Evolutionary conservation across 371 early-diverging fungal genomes (phyloP).

Genomic region (Spraguea lophii): DNA sequence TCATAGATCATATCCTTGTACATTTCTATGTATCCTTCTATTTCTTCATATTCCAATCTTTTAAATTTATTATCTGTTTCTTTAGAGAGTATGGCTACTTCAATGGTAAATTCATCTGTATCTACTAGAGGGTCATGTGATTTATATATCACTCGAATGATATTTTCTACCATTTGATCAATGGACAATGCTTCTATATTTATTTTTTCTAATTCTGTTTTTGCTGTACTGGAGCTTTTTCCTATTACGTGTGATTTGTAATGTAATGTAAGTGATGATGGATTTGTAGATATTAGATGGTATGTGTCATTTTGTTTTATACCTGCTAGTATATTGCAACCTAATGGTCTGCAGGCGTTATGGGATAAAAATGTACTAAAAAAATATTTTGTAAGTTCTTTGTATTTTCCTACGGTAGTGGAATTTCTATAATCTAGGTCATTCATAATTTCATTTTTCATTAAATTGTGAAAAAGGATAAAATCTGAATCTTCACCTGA

Average conservation of each 20-base stretch:
- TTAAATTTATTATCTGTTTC: conserved; percentile 19
- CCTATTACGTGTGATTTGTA: conserved; percentile 39
- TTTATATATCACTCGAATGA: conserved; percentile 33
- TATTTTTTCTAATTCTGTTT: conserved; percentile 46
- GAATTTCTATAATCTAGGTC: conserved; percentile 5
- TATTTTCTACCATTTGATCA: conserved; percentile 34
- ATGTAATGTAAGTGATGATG: conserved; percentile 19
- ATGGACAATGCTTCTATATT: conserved; percentile 20
- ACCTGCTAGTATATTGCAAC: conserved; percentile 36
- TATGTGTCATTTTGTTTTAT: conserved; percentile 13
- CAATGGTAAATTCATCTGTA: conserved; percentile 41
- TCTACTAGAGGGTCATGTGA: conserved; percentile 41
- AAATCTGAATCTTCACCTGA: conserved; percentile 39
- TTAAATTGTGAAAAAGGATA: neutral
- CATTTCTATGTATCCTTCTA: too few relatives aligned
- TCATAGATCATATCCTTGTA: too few relatives aligned
- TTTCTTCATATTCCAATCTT: too few relatives aligned
- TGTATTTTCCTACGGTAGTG: conserved; percentile 8
- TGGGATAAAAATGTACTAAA: conserved; percentile 31
- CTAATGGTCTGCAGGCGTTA: conserved; percentile 30
- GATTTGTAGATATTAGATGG: conserved; percentile 27
- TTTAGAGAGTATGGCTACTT: conserved; percentile 18
- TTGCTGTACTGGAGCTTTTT: conserved; percentile 35
- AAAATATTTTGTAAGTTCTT: conserved; percentile 8
- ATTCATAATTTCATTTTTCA: conserved; percentile 9